phyloP scores from a whole-genome alignment of 192 early-diverging fungal genomes.

The Linnemannia hyalina region DNA sequence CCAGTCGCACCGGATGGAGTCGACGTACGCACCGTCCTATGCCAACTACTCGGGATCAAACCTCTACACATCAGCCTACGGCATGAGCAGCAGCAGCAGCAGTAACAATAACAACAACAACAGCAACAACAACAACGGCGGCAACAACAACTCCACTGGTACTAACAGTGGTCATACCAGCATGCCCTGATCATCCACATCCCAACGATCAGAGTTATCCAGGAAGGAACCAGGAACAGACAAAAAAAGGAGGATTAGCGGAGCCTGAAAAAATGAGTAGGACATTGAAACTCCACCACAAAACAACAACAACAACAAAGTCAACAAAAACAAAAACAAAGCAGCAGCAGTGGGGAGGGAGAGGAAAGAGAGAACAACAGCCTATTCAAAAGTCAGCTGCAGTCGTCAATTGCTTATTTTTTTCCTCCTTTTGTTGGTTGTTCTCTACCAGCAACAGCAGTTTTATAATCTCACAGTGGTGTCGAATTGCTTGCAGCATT shows the following conservation, averaged over 20 bases:
- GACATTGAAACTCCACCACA: not conserved
- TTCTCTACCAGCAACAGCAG: not conserved
- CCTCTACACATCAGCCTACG: slow-evolving; percentile 19
- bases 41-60: slow-evolving; percentile 35
- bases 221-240: not conserved
- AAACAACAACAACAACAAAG: too few relatives aligned
- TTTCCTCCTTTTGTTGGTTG: not conserved
- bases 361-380: not conserved
- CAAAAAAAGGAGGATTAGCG: not conserved
- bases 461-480: not conserved
- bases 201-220: not conserved
- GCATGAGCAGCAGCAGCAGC: slow-evolving; percentile 9
- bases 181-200: not conserved
- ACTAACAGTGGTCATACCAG: not conserved
- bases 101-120: slow-evolving; percentile 8
- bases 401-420: slow-evolving; percentile 10
- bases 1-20: slow-evolving; percentile 46
- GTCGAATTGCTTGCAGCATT: not conserved
- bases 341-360: too few relatives aligned
- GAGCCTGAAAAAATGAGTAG: slow-evolving; percentile 5
- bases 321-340: too few relatives aligned
- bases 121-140: not conserved
- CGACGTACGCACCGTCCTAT: slow-evolving; percentile 30
- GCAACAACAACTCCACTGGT: not conserved
- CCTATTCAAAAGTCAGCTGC: slow-evolving; percentile 9